These are phyloP conservation scores for Huiozyma sinensis DNA, from an alignment of 805 yeast species.

Conservation along the genomic window DNA sequence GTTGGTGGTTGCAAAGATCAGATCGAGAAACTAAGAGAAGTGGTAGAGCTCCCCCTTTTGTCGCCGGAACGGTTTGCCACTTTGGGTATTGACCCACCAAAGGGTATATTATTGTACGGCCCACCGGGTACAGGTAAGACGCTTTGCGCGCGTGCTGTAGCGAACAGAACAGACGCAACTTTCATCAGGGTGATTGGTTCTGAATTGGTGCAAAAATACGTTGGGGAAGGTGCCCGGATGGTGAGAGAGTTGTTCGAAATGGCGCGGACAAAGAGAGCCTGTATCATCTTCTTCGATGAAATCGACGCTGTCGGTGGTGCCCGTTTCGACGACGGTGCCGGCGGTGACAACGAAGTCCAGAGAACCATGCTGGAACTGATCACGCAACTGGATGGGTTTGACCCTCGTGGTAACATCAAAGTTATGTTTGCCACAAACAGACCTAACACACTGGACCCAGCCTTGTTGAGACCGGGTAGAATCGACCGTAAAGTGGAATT, in stretches of 20 bases:
- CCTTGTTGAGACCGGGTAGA: constrained; percentile 95
- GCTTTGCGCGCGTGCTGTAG: constrained; percentile 96
- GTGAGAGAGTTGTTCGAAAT: constrained; percentile 96
- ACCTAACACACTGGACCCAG: constrained; percentile 97
- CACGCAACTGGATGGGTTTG: constrained; percentile 96
- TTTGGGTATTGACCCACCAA: constrained; percentile 97
- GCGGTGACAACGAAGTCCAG: constrained; percentile 98
- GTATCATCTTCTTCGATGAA: constrained; percentile 96
- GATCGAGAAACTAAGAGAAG: constrained; percentile 91
- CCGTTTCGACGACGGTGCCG: constrained; percentile 99
- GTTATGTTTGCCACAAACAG: constrained; percentile 99
- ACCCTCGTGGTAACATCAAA: constrained; percentile 96
- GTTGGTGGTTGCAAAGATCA: constrained; percentile 99
- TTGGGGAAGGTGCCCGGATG: constrained; percentile 99
- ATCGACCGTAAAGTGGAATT: constrained; percentile 98
- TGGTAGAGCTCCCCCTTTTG: constrained; percentile 84
- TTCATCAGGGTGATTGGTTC: constrained; percentile 97
- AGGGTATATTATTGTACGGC: constrained; percentile 91
- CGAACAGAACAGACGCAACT: constrained; percentile 98
- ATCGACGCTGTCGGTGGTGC: constrained; percentile 99
- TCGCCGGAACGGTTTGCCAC: constrained; percentile 96
- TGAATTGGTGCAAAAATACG: constrained; percentile 94
- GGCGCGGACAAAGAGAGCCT: constrained; percentile 98
- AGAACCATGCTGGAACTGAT: constrained; percentile 97
- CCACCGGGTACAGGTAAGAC: constrained; percentile 99